phyloP scores from a whole-genome alignment of 495 filamentous ascomycete genomes.

The Achaetomiella virescens region DNA sequence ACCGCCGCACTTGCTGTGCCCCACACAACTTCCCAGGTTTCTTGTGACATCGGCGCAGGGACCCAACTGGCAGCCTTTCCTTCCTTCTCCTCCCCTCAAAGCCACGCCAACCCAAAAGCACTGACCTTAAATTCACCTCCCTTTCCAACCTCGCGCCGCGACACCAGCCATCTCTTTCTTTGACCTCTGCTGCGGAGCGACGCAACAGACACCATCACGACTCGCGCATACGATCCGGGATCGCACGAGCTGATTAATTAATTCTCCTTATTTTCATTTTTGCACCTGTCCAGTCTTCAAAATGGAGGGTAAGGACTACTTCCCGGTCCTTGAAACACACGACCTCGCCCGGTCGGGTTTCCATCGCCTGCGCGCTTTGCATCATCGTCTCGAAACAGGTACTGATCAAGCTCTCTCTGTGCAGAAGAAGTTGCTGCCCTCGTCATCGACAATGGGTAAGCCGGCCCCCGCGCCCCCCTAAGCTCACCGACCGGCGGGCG shows the following conservation, averaged over 20 bases:
- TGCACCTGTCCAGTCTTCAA: conserved; percentile 42
- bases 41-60: conserved; percentile 28
- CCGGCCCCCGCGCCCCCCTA: conserved; percentile 17
- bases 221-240: conserved; percentile 39
- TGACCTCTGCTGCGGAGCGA: conserved; percentile 33
- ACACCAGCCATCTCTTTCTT: conserved; percentile 31
- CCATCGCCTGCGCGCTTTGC: neutral
- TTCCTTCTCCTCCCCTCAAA: conserved; percentile 25
- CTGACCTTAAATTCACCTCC: conserved; percentile 50
- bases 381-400: conserved; percentile 13
- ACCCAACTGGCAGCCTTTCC: conserved; percentile 20
- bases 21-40: conserved; percentile 17
- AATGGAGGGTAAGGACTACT: conserved; percentile 46
- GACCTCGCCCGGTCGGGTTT: neutral
- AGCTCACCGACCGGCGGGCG: conserved; percentile 29
- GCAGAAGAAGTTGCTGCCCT: conserved; percentile 99
- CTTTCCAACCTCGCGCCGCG: conserved; percentile 38
- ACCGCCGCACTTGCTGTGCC: conserved; percentile 11
- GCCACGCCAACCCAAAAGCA: conserved; percentile 30
- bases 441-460: conserved; percentile 99
- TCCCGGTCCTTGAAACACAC: neutral
- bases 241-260: conserved; percentile 38
- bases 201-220: conserved; percentile 30
- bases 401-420: conserved; percentile 49
- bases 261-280: conserved; percentile 29